These are phyloP conservation scores for Diplocarpon rosae DNA, from an alignment of 2,329 filamentous ascomycete genomes.

Conservation along the genomic window DNA sequence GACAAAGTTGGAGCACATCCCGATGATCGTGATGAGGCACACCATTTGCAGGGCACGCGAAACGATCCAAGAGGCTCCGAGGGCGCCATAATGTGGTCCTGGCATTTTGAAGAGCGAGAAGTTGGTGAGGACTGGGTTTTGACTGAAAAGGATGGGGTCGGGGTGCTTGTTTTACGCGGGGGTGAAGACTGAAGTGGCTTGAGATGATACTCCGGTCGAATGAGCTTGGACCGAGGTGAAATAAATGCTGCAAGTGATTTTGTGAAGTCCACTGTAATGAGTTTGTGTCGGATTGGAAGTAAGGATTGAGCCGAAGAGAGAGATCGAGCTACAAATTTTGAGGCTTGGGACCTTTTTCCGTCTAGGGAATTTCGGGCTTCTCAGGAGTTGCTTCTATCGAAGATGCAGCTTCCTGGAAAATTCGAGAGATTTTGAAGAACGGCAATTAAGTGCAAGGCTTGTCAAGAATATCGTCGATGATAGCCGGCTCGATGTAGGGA, in stretches of 20 bases:
- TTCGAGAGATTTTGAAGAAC: neutral
- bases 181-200: no score
- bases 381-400: neutral
- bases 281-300: neutral
- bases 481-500: constrained; percentile 15
- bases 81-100: constrained; percentile 40
- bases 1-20: constrained; percentile 74
- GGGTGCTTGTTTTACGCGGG: no score
- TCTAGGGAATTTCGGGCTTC: no score
- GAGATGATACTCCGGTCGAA: no score
- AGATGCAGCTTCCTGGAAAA: neutral
- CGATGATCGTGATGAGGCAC: constrained; percentile 66
- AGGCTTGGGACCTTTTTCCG: no score
- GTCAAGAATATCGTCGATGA: constrained; percentile 16
- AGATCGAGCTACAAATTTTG: no score
- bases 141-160: neutral
- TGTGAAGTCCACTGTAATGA: neutral
- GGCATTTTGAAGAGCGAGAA: constrained; percentile 16
- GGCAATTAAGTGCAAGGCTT: constrained; percentile 5
- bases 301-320: no score
- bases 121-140: neutral
- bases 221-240: neutral
- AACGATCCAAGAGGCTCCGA: constrained; percentile 69
- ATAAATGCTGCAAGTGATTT: neutral
- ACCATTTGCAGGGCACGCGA: constrained; percentile 61